Evolutionary conservation across 169 alveolate species (phyloP).

Genomic region (Plasmodium gaboni): DNA sequence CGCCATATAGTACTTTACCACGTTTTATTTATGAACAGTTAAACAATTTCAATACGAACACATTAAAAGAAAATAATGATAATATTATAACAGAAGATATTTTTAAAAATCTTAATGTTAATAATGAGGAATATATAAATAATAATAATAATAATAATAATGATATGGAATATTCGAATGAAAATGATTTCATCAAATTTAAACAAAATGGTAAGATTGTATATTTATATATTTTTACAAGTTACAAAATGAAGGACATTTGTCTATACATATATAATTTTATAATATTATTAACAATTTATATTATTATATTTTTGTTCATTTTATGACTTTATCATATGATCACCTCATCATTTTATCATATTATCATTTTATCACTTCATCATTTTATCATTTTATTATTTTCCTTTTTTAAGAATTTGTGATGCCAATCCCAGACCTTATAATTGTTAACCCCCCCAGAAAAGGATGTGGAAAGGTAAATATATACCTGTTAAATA

Average conservation of each 20-base stretch:
- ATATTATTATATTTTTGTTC: no score
- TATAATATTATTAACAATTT: no score
- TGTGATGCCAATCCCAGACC: conserved; percentile 72
- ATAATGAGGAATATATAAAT: conserved; percentile 6
- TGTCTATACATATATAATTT: neutral
- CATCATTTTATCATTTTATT: no score
- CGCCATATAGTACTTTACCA: conserved; percentile 68
- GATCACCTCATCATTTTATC: no score
- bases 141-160: neutral
- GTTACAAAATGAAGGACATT: no score
- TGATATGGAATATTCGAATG: conserved; percentile 1
- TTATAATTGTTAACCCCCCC: conserved; percentile 70
- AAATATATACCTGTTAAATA: neutral
- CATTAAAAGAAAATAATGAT: neutral
- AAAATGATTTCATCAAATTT: neutral
- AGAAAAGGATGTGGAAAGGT: conserved; percentile 77
- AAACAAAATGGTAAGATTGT: conserved; percentile 28
- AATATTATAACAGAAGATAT: conserved; percentile 1
- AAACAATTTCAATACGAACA: conserved; percentile 28
- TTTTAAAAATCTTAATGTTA: neutral
- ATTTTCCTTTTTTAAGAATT: conserved; percentile 37
- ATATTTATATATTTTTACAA: neutral
- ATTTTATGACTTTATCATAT: no score
- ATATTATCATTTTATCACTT: neutral
- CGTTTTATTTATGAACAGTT: conserved; percentile 29